Evolutionary conservation across 352 stramenopile species (phyloP).

Genomic region (Lagenidium giganteum): DNA sequence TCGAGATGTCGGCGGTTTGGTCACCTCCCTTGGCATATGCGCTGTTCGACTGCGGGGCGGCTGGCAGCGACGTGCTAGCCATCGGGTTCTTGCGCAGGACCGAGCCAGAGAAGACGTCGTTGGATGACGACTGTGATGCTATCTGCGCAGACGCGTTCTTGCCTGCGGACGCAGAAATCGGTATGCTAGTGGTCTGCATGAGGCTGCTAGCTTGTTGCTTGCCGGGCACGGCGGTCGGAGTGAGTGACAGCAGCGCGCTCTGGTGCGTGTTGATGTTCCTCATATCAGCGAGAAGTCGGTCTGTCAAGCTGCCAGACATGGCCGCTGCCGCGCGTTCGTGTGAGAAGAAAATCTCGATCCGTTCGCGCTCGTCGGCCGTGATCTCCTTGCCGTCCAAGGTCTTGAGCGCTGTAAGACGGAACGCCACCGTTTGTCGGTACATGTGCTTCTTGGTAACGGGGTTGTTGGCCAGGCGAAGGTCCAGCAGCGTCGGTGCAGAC

Average conservation of each 20-base stretch:
- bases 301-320: conserved; percentile 8
- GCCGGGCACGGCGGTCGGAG: conserved; percentile 38
- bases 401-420: conserved; percentile 45
- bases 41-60: conserved; percentile 12
- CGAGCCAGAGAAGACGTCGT: conserved; percentile 37
- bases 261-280: conserved; percentile 13
- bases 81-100: conserved; percentile 35
- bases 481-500: conserved; percentile 45
- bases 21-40: conserved; percentile 36
- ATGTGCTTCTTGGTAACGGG: conserved; percentile 78
- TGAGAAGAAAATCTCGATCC: conserved; percentile 59
- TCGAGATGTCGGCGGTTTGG: conserved; percentile 30
- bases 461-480: conserved; percentile 67
- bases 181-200: conserved; percentile 1
- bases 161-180: conserved; percentile 1
- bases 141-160: conserved; percentile 10
- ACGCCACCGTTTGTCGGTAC: conserved; percentile 68
- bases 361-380: conserved; percentile 69
- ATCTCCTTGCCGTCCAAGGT: conserved; percentile 68
- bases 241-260: too few species aligned
- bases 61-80: conserved; percentile 10
- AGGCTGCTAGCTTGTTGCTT: conserved; percentile 20
- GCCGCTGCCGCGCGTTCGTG: conserved; percentile 48
- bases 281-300: too few species aligned
- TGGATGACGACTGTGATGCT: conserved; percentile 22